phyloP scores from a whole-genome alignment of 2,329 filamentous ascomycete species.

The Fusarium azukiicola region DNA sequence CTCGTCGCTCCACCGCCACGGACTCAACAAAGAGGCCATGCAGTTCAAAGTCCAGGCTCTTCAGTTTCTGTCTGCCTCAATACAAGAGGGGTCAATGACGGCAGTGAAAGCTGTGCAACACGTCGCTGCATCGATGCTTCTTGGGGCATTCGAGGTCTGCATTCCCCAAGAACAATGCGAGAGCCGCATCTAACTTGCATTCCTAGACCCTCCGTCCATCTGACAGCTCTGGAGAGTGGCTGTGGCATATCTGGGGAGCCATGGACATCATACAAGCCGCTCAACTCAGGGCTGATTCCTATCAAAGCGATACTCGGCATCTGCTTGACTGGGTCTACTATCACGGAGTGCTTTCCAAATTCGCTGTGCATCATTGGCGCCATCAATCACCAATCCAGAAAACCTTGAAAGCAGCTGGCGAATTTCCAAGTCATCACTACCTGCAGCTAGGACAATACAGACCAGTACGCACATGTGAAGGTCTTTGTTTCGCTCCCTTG shows the following conservation, averaged over 20 bases:
- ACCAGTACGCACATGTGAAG: conserved; percentile 20
- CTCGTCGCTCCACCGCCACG: conserved; percentile 41
- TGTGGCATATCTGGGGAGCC: conserved; percentile 45
- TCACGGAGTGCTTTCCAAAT: conserved; percentile 43
- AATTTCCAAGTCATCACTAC: neutral
- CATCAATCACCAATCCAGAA: neutral
- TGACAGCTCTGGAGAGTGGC: conserved; percentile 47
- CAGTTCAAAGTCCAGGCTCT: conserved; percentile 44
- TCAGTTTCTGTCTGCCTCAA: conserved; percentile 26
- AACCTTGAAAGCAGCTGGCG: neutral
- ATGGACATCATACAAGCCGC: conserved; percentile 40
- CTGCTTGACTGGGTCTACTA: conserved; percentile 50
- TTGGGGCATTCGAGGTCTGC: conserved; percentile 47
- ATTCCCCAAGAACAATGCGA: accelerated
- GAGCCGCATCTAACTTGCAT: neutral
- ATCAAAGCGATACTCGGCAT: conserved; percentile 8
- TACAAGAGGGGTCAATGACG: neutral
- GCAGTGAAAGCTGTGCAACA: conserved; percentile 36
- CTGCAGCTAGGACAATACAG: conserved; percentile 16
- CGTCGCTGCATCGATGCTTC: conserved; percentile 48
- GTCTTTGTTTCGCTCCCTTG: accelerated
- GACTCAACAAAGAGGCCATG: conserved; percentile 27
- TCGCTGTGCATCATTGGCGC: conserved; percentile 47
- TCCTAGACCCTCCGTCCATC: conserved; percentile 38
- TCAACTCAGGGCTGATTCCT: conserved; percentile 11